Evolutionary conservation across 495 filamentous ascomycete species (phyloP).

Genomic region (Penicillium paxilli): DNA sequence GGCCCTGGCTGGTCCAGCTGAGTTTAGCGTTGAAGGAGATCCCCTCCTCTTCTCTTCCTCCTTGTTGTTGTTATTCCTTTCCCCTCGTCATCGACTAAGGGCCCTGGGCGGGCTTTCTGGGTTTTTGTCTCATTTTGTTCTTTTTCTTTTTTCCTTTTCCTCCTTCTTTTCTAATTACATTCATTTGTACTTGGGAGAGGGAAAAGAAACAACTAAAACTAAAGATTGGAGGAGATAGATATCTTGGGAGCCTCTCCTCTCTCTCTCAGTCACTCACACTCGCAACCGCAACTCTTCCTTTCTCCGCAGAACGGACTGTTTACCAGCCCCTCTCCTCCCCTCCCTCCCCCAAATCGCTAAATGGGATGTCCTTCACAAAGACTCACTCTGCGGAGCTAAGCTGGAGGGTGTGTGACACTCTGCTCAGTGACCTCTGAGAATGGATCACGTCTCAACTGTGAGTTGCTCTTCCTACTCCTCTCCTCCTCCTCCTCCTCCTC

Average conservation of each 20-base stretch:
- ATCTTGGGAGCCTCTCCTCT: neutral
- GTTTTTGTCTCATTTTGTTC: neutral
- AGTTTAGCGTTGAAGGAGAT: slow-evolving; percentile 15
- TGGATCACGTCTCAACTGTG: slow-evolving; percentile 53
- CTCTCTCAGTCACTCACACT: neutral
- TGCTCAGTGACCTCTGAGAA: slow-evolving; percentile 35
- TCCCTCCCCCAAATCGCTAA: slow-evolving; percentile 17
- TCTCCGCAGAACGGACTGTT: too few species aligned
- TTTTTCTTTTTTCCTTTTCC: neutral
- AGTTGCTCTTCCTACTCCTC: slow-evolving; percentile 9
- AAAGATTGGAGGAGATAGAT: too few species aligned
- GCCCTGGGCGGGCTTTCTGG: neutral
- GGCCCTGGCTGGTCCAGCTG: slow-evolving; percentile 16
- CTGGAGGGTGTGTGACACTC: slow-evolving; percentile 38
- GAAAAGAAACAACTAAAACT: too few species aligned
- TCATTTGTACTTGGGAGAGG: neutral
- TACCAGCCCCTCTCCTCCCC: slow-evolving; percentile 3
- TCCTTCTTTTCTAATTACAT: neutral
- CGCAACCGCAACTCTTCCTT: too few species aligned
- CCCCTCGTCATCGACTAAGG: slow-evolving; percentile 18
- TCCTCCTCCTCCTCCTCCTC: too few species aligned
- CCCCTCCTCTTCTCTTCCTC: neutral
- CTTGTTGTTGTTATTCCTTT: slow-evolving; percentile 27
- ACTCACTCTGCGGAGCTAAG: slow-evolving; percentile 39
- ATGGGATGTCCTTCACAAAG: slow-evolving; percentile 41